These are phyloP conservation scores for Rhizopogon vinicolor DNA, from an alignment of 768 basidiomycete species.

Conservation along the genomic window DNA sequence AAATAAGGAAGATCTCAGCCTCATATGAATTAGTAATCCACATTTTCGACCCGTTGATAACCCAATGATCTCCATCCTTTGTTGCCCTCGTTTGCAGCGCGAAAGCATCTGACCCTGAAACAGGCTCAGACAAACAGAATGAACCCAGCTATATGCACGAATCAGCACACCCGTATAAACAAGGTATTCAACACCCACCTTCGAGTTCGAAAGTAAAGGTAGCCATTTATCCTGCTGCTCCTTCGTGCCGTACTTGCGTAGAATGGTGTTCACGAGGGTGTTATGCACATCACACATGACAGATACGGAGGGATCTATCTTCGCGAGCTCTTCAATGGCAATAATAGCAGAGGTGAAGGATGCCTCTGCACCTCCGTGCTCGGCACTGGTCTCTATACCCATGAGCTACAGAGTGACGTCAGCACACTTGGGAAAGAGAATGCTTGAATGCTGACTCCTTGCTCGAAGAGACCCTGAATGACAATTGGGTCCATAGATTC, in stretches of 20 bases:
- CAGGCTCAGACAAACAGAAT: conserved; percentile 91
- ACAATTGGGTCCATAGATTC: conserved; percentile 89
- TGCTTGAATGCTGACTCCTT: conserved; percentile 60
- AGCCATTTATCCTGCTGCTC: conserved; percentile 88
- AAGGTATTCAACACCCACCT: conserved; percentile 39
- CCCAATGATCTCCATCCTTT: conserved; percentile 81
- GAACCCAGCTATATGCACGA: conserved; percentile 69
- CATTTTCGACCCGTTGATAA: conserved; percentile 98
- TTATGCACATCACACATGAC: conserved; percentile 98
- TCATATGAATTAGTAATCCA: conserved; percentile 97
- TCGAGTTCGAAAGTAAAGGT: conserved; percentile 72
- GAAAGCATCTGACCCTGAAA: conserved; percentile 95
- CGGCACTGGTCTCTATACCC: conserved; percentile 91
- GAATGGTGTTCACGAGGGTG: conserved; percentile 93
- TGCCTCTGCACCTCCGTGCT: conserved; percentile 81
- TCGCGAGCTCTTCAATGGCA: conserved; percentile 95
- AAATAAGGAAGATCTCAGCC: conserved; percentile 89
- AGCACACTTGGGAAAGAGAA: neutral
- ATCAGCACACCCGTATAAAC: neutral
- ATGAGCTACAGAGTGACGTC: conserved; percentile 59
- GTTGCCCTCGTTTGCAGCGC: conserved; percentile 91
- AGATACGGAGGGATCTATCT: conserved; percentile 93
- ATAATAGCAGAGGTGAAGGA: conserved; percentile 96
- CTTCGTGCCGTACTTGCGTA: conserved; percentile 80
- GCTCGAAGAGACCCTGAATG: conserved; percentile 88